Evolutionary conservation across 495 filamentous ascomycete genomes (phyloP).

Genomic region (Xeromyces bisporus): DNA sequence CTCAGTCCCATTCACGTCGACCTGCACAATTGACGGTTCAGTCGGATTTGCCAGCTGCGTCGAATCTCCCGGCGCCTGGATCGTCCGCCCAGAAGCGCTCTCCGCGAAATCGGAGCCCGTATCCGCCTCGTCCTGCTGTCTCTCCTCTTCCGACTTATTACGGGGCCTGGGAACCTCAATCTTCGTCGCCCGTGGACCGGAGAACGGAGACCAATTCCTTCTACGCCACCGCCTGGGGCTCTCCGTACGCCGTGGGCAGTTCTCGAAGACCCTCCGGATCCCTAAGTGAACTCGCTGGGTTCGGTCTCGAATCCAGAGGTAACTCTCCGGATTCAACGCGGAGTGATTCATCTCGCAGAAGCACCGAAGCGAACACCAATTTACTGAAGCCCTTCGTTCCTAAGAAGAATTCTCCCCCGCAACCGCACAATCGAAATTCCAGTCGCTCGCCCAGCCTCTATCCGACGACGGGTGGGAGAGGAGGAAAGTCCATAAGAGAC

Average conservation of each 20-base stretch:
- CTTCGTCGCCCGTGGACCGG: conserved; percentile 26
- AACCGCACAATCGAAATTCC: conserved; percentile 8
- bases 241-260: conserved; percentile 46
- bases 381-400: conserved; percentile 29
- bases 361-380: conserved; percentile 35
- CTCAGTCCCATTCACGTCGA: conserved; percentile 19
- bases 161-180: conserved; percentile 19
- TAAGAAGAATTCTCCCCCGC: conserved; percentile 5
- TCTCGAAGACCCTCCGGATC: conserved; percentile 29
- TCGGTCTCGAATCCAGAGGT: conserved; percentile 17
- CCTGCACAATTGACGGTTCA: conserved; percentile 17
- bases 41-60: conserved; percentile 22
- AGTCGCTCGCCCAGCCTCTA: conserved; percentile 10
- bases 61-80: conserved; percentile 21
- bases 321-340: conserved; percentile 21
- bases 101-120: conserved; percentile 13
- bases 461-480: conserved; percentile 18
- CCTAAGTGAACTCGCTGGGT: conserved; percentile 23
- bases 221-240: conserved; percentile 57
- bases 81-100: conserved; percentile 18
- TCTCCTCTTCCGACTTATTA: conserved; percentile 19
- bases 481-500: conserved; percentile 31
- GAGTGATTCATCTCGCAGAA: conserved; percentile 14
- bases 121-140: conserved; percentile 18
- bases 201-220: conserved; percentile 32